phyloP scores from a whole-genome alignment of 106 monocot species.

The Dactylorhiza incarnata region DNA sequence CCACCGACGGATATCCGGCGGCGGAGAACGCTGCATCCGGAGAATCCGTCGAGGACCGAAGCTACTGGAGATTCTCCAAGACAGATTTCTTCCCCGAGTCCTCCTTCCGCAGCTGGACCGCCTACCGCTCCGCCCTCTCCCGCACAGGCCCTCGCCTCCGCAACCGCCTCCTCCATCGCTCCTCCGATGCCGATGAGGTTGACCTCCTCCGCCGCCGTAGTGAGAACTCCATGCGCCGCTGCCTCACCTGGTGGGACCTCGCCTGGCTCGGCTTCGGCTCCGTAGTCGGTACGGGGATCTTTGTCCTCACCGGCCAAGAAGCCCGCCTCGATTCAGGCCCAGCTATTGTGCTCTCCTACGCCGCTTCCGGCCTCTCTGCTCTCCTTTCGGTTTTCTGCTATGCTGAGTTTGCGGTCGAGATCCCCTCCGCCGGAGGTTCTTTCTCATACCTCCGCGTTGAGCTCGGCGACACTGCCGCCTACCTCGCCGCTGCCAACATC shows the following conservation, averaged over 20 bases:
- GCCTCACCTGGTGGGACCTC: constrained; percentile 53
- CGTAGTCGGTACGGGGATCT: constrained; percentile 42
- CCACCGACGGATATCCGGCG: background rate
- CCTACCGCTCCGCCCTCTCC: constrained; percentile 23
- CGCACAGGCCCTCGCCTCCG: constrained; percentile 20
- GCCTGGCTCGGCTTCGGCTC: constrained; percentile 50
- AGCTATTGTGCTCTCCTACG: constrained; percentile 42
- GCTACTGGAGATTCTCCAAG: constrained; percentile 33
- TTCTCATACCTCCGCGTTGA: constrained; percentile 52
- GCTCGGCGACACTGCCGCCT: constrained; percentile 42
- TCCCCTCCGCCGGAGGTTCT: constrained; percentile 50
- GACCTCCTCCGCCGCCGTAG: constrained; percentile 18
- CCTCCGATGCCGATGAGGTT: constrained; percentile 26
- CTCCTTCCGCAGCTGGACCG: constrained; percentile 33
- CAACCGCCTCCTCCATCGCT: constrained; percentile 22
- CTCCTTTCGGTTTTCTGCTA: constrained; percentile 55
- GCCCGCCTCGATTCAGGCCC: constrained; percentile 41
- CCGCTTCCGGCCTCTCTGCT: constrained; percentile 32
- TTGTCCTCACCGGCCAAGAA: constrained; percentile 45
- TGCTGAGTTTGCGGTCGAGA: constrained; percentile 57
- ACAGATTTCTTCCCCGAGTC: constrained; percentile 33
- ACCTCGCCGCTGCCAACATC: constrained; percentile 29
- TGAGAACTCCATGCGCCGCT: constrained; percentile 32
- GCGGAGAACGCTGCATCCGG: background rate
- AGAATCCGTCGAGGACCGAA: background rate